Conservation (phyloP, 257 asterid species). For the Prunella vulgaris region DNA sequence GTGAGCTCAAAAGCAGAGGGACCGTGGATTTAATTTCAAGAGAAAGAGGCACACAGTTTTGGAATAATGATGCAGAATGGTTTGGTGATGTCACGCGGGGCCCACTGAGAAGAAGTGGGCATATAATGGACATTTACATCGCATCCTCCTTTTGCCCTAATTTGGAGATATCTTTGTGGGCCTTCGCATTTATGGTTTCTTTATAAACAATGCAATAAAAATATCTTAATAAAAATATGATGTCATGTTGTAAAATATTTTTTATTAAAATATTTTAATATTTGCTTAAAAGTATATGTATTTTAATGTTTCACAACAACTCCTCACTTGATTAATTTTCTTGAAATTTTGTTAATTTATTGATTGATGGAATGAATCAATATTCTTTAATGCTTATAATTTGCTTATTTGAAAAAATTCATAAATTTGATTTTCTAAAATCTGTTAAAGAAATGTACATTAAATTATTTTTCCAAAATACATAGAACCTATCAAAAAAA, state of each 20-base stretch:
- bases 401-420: no score
- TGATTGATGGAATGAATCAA: neutral
- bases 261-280: neutral
- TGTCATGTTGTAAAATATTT: neutral
- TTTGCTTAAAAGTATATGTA: neutral
- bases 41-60: constrained; percentile 4
- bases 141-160: neutral
- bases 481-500: no score
- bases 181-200: neutral
- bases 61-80: neutral
- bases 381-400: no score
- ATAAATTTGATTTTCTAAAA: no score
- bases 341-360: neutral
- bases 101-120: neutral
- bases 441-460: no score
- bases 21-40: neutral
- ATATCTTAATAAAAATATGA: no score
- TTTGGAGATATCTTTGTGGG: neutral
- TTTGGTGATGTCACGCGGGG: neutral
- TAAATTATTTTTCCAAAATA: no score
- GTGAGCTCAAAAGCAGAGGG: no score
- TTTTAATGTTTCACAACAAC: neutral
- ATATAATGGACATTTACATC: neutral
- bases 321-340: neutral
- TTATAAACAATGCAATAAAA: neutral